Conservation (phyloP, 2,329 filamentous ascomycete genomes). For the Nemania abortiva region DNA sequence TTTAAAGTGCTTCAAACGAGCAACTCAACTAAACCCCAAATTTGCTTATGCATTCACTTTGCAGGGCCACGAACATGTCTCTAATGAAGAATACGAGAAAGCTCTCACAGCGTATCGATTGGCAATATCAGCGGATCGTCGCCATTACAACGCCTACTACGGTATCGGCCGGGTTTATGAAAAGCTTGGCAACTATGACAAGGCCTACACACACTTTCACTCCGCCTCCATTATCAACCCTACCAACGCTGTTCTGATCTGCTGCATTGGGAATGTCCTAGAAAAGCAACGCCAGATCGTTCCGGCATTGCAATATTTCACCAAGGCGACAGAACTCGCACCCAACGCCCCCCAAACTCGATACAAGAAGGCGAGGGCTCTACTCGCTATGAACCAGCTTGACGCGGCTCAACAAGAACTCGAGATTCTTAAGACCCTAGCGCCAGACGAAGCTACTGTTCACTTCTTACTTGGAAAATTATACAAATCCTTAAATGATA, state of each 20-base stretch:
- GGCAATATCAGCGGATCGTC: conserved; percentile 85
- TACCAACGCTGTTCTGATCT: conserved; percentile 90
- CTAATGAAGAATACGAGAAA: conserved; percentile 97
- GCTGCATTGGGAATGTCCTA: conserved; percentile 89
- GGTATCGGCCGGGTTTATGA: conserved; percentile 87
- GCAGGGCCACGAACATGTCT: conserved; percentile 94
- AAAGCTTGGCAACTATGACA: conserved; percentile 89
- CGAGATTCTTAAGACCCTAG: conserved; percentile 88
- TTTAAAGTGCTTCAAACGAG: conserved; percentile 91
- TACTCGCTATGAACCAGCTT: conserved; percentile 80
- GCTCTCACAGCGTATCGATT: conserved; percentile 88
- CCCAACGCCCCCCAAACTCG: conserved; percentile 85
- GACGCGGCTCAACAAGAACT: conserved; percentile 84
- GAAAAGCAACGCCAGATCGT: conserved; percentile 89
- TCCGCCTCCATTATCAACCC: conserved; percentile 91
- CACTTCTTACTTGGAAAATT: conserved; percentile 93
- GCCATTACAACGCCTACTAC: conserved; percentile 99
- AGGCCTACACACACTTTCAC: conserved; percentile 91
- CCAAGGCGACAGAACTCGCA: conserved; percentile 82
- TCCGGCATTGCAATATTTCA: conserved; percentile 84
- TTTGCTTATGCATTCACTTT: conserved; percentile 97
- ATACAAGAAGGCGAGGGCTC: conserved; percentile 90
- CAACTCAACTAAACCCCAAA: conserved; percentile 87
- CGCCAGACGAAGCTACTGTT: conserved; percentile 94
- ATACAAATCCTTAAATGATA: conserved; percentile 79